Percentiles rank a stretch among this genome's conserved stretches.
These are phyloP conservation scores for Pichia exigua DNA, from an alignment of 805 yeast genomes.

Conservation along the genomic window DNA sequence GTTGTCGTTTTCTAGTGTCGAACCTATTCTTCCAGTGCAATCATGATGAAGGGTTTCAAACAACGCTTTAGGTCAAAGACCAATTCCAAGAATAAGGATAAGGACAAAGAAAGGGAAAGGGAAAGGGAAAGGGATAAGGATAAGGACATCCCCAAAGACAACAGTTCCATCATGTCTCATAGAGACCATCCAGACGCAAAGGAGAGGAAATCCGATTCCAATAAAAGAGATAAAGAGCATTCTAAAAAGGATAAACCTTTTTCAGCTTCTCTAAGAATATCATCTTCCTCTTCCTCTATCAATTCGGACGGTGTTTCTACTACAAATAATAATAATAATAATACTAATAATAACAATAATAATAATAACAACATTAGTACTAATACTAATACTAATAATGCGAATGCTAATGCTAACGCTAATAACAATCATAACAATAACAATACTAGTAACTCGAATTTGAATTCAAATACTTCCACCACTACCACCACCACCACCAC, in stretches of 20 bases:
- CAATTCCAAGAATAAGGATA: slow-evolving; percentile 13
- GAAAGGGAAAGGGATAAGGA: slow-evolving; percentile 18
- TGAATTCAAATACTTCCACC: too few species aligned
- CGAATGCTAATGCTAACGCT: too few species aligned
- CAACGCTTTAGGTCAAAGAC: slow-evolving; percentile 41
- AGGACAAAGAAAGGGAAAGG: slow-evolving; percentile 30
- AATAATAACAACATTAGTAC: background rate
- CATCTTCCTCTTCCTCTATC: background rate
- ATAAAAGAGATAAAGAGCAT: background rate
- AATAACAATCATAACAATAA: too few species aligned
- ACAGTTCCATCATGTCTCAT: background rate
- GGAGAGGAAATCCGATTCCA: background rate
- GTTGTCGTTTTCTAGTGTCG: too few species aligned
- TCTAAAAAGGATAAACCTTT: background rate
- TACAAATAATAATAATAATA: slow-evolving; percentile 1
- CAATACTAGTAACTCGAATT: too few species aligned
- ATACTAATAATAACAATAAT: slow-evolving; percentile 7
- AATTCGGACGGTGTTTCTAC: background rate
- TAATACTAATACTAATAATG: too few species aligned
- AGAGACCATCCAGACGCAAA: slow-evolving; percentile 9
- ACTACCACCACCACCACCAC: too few species aligned
- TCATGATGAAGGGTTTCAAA: slow-evolving; percentile 70
- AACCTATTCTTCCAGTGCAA: slow-evolving; percentile 20
- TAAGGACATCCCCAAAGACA: slow-evolving; percentile 14
- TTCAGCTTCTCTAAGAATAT: background rate